Evolutionary conservation across 257 asterid genomes (phyloP).

Genomic region (Lithospermum erythrorhizon): DNA sequence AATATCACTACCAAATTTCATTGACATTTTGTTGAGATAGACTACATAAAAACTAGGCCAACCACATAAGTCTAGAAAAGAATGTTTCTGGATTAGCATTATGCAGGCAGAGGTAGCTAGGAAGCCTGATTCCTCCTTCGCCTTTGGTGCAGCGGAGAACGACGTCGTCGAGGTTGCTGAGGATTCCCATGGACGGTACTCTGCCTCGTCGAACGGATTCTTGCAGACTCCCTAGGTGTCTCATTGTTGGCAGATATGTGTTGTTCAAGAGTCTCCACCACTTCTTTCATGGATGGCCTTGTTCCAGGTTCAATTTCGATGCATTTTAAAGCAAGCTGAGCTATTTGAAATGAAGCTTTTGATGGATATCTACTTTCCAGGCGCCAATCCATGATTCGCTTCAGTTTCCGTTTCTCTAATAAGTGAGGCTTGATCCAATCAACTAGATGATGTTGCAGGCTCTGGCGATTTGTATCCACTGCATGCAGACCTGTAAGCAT

Average conservation of each 20-base stretch:
- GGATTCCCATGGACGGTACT: neutral
- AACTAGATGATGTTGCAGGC: neutral
- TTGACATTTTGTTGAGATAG: no score
- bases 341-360: slow-evolving; percentile 11
- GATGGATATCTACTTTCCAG: slow-evolving; percentile 11
- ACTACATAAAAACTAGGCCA: no score
- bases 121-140: neutral
- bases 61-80: no score
- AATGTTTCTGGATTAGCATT: no score
- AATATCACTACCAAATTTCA: no score
- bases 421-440: neutral
- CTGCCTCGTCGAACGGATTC: neutral
- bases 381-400: neutral
- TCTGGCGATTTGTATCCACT: neutral
- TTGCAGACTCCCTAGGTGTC: neutral
- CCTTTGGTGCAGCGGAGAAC: neutral
- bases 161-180: neutral
- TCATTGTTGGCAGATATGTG: neutral
- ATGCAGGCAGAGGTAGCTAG: neutral
- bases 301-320: slow-evolving; percentile 6
- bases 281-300: slow-evolving; percentile 23
- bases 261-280: neutral
- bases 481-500: neutral
- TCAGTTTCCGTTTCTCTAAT: neutral
- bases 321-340: slow-evolving; percentile 17